Evolutionary conservation across 768 basidiomycete genomes (phyloP).

Genomic region (Exidia glandulosa): DNA sequence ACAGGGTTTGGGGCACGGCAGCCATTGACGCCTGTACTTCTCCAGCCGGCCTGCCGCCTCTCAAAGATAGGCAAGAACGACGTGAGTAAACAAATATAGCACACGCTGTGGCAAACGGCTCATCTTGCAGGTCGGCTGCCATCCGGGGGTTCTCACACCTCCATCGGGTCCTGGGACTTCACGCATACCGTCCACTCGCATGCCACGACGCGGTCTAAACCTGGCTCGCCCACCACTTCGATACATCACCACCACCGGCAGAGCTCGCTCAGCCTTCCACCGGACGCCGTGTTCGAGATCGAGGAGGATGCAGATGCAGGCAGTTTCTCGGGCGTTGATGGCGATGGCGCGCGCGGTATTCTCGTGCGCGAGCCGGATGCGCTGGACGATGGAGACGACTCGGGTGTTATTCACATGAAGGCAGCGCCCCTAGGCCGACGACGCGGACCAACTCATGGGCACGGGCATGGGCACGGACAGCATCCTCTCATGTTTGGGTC

Average conservation of each 20-base stretch:
- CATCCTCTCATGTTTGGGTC: too few species aligned
- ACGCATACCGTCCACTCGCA: conserved; percentile 10
- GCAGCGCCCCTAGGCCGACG: neutral
- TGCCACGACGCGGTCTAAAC: neutral
- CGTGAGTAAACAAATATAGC: conserved; percentile 14
- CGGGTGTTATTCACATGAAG: too few species aligned
- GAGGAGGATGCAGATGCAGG: conserved; percentile 13
- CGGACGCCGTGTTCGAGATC: conserved; percentile 26
- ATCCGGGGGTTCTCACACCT: conserved; percentile 28
- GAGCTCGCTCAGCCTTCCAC: conserved; percentile 11
- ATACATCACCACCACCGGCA: conserved; percentile 4
- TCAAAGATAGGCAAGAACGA: conserved; percentile 64
- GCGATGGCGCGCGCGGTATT: neutral
- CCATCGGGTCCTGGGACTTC: conserved; percentile 80
- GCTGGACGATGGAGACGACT: neutral
- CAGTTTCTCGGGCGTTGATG: neutral
- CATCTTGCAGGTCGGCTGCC: conserved; percentile 21
- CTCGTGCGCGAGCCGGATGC: neutral
- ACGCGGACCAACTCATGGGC: neutral
- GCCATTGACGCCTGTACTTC: conserved; percentile 14
- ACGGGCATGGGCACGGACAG: too few species aligned
- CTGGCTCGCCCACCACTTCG: conserved; percentile 1
- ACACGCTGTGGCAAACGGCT: neutral
- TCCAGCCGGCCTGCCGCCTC: conserved; percentile 58
- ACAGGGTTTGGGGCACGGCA: neutral